Evolutionary conservation across 805 yeast species (phyloP).

Genomic region (Lipomyces starkeyi): DNA sequence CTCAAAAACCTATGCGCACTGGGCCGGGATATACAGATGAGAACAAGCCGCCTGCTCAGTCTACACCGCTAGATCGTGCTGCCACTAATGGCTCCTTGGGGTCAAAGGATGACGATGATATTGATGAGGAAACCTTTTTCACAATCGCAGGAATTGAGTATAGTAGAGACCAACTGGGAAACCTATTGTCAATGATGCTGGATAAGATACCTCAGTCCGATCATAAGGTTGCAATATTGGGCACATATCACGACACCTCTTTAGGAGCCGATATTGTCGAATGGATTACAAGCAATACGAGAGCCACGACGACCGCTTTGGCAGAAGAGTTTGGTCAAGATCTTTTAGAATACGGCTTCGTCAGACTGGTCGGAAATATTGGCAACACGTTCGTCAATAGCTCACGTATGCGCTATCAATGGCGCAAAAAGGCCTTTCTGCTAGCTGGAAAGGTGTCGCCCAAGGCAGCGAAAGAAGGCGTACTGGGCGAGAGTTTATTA

Average conservation of each 20-base stretch:
- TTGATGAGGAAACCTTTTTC: constrained; percentile 32
- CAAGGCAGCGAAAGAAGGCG: constrained; percentile 27
- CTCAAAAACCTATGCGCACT: background rate
- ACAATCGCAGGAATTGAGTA: constrained; percentile 44
- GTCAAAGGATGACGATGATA: constrained; percentile 5
- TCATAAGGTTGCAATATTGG: constrained; percentile 70
- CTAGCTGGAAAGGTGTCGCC: constrained; percentile 42
- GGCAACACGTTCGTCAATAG: constrained; percentile 66
- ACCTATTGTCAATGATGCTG: constrained; percentile 53
- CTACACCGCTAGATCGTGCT: background rate
- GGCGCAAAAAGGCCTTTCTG: constrained; percentile 74
- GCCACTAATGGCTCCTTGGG: background rate
- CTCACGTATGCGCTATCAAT: constrained; percentile 75
- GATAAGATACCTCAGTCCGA: constrained; percentile 58
- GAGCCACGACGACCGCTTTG: constrained; percentile 54
- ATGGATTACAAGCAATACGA: constrained; percentile 61
- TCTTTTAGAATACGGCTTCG: constrained; percentile 52
- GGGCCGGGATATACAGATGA: background rate
- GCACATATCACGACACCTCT: constrained; percentile 66
- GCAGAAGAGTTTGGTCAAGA: constrained; percentile 80
- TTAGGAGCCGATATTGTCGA: constrained; percentile 65
- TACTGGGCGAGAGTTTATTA: constrained; percentile 44
- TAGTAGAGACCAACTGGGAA: constrained; percentile 51
- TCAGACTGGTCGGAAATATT: constrained; percentile 25
- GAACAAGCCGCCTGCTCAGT: background rate